Conservation (phyloP, 495 filamentous ascomycete species). For the Penicillium ochrochloron region DNA sequence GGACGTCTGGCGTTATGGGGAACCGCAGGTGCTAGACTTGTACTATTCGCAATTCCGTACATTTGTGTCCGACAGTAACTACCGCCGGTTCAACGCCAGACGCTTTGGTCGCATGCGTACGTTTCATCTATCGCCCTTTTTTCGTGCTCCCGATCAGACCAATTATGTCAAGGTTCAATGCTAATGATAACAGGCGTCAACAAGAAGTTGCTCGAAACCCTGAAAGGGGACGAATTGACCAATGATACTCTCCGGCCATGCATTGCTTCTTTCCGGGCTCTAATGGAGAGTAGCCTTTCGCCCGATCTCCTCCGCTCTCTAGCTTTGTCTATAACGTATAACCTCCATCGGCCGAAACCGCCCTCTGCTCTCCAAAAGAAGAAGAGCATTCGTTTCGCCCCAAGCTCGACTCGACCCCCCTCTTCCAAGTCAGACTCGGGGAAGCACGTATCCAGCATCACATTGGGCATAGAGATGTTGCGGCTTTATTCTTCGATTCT, state of each 20-base stretch:
- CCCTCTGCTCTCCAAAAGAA: constrained; percentile 50
- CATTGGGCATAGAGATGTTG: constrained; percentile 76
- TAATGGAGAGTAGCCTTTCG: constrained; percentile 78
- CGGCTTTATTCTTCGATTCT: constrained; percentile 82
- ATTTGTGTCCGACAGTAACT: constrained; percentile 83
- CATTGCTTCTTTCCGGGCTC: constrained; percentile 71
- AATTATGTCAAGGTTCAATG: background rate
- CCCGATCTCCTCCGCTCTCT: constrained; percentile 85
- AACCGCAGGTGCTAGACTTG: constrained; percentile 71
- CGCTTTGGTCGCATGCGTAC: constrained; percentile 87
- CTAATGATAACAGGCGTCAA: constrained; percentile 68
- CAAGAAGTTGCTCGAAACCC: constrained; percentile 83
- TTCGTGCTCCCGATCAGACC: background rate
- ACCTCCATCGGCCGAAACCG: constrained; percentile 70
- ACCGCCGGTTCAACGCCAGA: constrained; percentile 88
- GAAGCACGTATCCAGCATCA: constrained; percentile 41
- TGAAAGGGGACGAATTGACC: constrained; percentile 82
- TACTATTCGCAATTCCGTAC: constrained; percentile 91
- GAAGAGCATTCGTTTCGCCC: constrained; percentile 53
- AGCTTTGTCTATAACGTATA: constrained; percentile 90
- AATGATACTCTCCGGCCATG: constrained; percentile 73
- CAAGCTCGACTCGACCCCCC: constrained; percentile 33
- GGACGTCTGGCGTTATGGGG: constrained; percentile 86
- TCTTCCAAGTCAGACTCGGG: constrained; percentile 30
- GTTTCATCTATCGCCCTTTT: constrained; percentile 35